Percentiles rank a stretch among this genome's conserved stretches.
Conservation (phyloP, 2,329 filamentous ascomycete species). For the Raffaelea ambrosiae region DNA sequence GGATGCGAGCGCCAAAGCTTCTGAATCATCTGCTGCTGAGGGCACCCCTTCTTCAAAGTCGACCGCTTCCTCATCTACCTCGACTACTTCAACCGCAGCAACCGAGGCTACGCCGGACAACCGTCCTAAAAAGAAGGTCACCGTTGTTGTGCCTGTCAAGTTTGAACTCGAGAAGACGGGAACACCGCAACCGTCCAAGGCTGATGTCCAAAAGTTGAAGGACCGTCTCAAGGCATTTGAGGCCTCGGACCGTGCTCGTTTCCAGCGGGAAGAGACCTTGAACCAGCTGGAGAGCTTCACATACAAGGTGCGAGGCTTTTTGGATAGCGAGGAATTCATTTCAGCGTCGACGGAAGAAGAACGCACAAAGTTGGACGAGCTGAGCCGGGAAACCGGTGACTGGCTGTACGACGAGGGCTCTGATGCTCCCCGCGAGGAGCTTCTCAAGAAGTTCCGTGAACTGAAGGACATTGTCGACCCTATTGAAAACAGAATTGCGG, state of each 20-base stretch:
- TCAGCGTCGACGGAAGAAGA: conserved; percentile 61
- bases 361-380: conserved; percentile 57
- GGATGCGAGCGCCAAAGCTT: background rate
- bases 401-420: conserved; percentile 87
- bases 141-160: conserved; percentile 45
- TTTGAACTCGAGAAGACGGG: conserved; percentile 42
- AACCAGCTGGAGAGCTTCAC: conserved; percentile 93
- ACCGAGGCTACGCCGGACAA: conserved; percentile 9
- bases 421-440: conserved; percentile 63
- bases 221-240: conserved; percentile 78
- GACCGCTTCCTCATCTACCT: conserved; percentile 19
- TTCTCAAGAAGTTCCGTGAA: conserved; percentile 67
- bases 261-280: conserved; percentile 72
- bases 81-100: conserved; percentile 2
- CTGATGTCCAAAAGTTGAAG: conserved; percentile 44
- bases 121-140: conserved; percentile 49
- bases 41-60: conserved; percentile 11
- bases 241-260: conserved; percentile 68
- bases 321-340: conserved; percentile 69
- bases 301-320: conserved; percentile 76
- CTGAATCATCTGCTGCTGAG: background rate
- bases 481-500: conserved; percentile 65
- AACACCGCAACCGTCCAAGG: conserved; percentile 37
- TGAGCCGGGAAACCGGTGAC: conserved; percentile 63
- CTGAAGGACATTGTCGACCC: conserved; percentile 73